Percentiles rank a stretch among this genome's conserved stretches.
Conservation (phyloP, 768 basidiomycete species). For the Tulasnella sp. region DNA sequence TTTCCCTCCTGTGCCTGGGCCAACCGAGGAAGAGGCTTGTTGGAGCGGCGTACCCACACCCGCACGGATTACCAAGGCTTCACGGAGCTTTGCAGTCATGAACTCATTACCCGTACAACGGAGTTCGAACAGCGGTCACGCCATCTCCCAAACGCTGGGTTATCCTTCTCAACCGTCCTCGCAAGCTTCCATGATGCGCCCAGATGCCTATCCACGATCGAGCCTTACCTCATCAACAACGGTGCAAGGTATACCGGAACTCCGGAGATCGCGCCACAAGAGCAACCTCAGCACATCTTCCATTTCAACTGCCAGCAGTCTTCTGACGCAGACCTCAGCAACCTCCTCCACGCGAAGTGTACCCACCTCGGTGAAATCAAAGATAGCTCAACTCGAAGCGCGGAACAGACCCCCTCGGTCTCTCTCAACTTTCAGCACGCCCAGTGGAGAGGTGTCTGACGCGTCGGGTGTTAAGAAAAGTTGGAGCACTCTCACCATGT, state of each 20-base stretch:
- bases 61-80: not conserved
- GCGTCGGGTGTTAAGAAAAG: not conserved
- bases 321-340: slow-evolving; percentile 1
- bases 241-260: not conserved
- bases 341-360: slow-evolving; percentile 16
- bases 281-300: slow-evolving; percentile 19
- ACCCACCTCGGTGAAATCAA: slow-evolving; percentile 10
- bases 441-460: not conserved
- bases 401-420: slow-evolving; percentile 9
- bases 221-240: not conserved
- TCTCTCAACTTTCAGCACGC: not conserved
- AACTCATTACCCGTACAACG: not conserved
- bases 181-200: not conserved
- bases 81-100: slow-evolving; percentile 8
- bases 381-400: slow-evolving; percentile 26
- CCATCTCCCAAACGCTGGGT: not conserved
- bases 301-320: slow-evolving; percentile 15
- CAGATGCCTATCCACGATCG: not conserved
- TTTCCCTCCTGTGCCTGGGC: not conserved
- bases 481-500: slow-evolving; percentile 17
- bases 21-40: slow-evolving; percentile 17
- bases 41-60: slow-evolving; percentile 12
- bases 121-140: not conserved
- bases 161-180: not conserved
- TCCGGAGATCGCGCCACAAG: slow-evolving; percentile 17